Base-by-base conservation (phyloP, 352 stramenopile species). In the Globisporangium okanoganense region DNA sequence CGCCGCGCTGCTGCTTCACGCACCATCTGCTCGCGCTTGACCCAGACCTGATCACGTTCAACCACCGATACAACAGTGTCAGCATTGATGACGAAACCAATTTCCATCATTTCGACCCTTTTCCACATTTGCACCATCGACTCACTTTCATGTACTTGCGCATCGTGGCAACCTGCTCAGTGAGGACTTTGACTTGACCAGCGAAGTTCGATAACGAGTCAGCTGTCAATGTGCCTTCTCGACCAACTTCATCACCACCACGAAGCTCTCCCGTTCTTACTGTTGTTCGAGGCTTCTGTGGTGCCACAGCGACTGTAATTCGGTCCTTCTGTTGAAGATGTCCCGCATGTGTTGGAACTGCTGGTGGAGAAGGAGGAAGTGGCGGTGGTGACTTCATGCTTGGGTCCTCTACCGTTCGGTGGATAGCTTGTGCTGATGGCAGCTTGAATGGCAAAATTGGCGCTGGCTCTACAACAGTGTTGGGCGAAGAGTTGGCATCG, bases 91-190 rank as follows among this genome's bases (percentile, higher is more conserved):
- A 47, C 9, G 10, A 40, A n/a, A 8, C 7, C 22, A 7, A 8
- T n/a, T 4, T 18, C 24, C 5, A 40, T 27, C 8, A 13, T 31
- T 31, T 33, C 25, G 2, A 33, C 22, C 20, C 10, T 24, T n/a
- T 22, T 22, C 3, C 20, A 58, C 10, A 36, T 10, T 38, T 29
- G 20, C n/a, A n/a, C 12, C 3, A 3, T 45, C 2, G 7, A 49
- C 31, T n/a, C 59, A 86, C 81, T 38, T 88, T 91, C 58, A 88
- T 80, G 64, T 89, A 91, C 57, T 88, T 88, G 65, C 81, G 77
- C 66, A 91, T 84, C 14, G 67, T 70, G 0, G 54, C 36, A 16
- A 89, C 58, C 55, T 91, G 79, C 4, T 87, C 77, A 5, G 68
- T 70, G 2, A 91, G 63, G 20, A 43, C 29, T 35, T 67, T 63